Percentiles rank a stretch among this genome's conserved stretches.
Conservation (phyloP, 352 stramenopile genomes). For the Phytophthora meadii region DNA sequence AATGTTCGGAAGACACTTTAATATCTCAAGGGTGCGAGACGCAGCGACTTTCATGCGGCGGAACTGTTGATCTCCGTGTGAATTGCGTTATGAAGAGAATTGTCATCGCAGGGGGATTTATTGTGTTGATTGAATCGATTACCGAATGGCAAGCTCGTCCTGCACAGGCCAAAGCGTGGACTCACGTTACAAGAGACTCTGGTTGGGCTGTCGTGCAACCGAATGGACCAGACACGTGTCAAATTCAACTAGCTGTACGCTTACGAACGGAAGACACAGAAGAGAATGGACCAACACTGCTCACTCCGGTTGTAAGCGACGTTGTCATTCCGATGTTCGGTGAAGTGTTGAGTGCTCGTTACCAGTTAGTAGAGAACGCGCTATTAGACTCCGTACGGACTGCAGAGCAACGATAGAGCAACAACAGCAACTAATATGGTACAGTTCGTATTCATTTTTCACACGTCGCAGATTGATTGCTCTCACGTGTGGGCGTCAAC, state of each 20-base stretch:
- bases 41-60: conserved; percentile 8
- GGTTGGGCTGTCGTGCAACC: conserved; percentile 20
- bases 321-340: conserved; percentile 22
- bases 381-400: conserved; percentile 16
- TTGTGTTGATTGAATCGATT: conserved; percentile 22
- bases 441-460: neutral
- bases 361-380: conserved; percentile 30
- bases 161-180: conserved; percentile 12
- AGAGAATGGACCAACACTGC: conserved; percentile 11
- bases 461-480: conserved; percentile 17
- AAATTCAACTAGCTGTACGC: conserved; percentile 12
- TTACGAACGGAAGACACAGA: conserved; percentile 9
- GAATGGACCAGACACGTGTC: conserved; percentile 9
- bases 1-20: conserved; percentile 7
- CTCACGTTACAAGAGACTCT: conserved; percentile 24
- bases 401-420: neutral
- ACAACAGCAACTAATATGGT: neutral
- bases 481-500: conserved; percentile 8
- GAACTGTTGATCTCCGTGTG: conserved; percentile 9
- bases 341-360: conserved; percentile 3
- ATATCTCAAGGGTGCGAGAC: conserved; percentile 7
- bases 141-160: conserved; percentile 18
- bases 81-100: conserved; percentile 20
- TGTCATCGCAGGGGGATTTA: conserved; percentile 12
- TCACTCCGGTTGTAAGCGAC: conserved; percentile 22